Evolutionary conservation across 1,139 yeast genomes (phyloP).

Genomic region (Dujonia santamariae): DNA sequence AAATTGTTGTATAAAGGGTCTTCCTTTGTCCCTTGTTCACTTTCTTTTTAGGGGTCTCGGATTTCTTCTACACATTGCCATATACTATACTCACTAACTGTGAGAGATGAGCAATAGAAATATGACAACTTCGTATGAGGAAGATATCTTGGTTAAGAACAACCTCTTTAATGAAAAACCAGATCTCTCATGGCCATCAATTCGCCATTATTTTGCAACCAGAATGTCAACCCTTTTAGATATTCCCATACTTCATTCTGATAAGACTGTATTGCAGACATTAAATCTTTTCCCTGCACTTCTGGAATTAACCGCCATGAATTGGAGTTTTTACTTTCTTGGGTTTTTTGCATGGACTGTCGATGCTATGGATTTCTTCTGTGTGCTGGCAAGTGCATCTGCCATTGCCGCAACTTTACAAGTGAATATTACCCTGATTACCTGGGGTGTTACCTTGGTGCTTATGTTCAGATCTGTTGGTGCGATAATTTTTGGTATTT

Average conservation of each 20-base stretch:
- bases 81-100: too few species aligned
- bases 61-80: too few species aligned
- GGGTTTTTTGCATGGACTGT: conserved; percentile 76
- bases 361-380: conserved; percentile 78
- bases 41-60: too few species aligned
- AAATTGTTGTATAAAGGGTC: too few species aligned
- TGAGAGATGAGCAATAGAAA: too few species aligned
- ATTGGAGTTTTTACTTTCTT: conserved; percentile 61
- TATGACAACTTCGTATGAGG: too few species aligned
- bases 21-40: too few species aligned
- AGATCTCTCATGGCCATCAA: conserved; percentile 19
- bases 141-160: neutral
- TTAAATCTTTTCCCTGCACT: conserved; percentile 57
- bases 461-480: conserved; percentile 81
- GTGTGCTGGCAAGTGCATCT: conserved; percentile 60
- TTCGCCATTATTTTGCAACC: conserved; percentile 30
- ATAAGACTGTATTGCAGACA: conserved; percentile 15
- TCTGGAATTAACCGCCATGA: conserved; percentile 37
- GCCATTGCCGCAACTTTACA: conserved; percentile 53
- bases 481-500: conserved; percentile 64
- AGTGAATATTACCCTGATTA: conserved; percentile 49
- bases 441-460: conserved; percentile 82
- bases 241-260: conserved; percentile 12
- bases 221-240: conserved; percentile 23
- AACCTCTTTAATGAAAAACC: conserved; percentile 16